Evolutionary conservation across 2,329 filamentous ascomycete species (phyloP).

Genomic region (Penicillium sp.): DNA sequence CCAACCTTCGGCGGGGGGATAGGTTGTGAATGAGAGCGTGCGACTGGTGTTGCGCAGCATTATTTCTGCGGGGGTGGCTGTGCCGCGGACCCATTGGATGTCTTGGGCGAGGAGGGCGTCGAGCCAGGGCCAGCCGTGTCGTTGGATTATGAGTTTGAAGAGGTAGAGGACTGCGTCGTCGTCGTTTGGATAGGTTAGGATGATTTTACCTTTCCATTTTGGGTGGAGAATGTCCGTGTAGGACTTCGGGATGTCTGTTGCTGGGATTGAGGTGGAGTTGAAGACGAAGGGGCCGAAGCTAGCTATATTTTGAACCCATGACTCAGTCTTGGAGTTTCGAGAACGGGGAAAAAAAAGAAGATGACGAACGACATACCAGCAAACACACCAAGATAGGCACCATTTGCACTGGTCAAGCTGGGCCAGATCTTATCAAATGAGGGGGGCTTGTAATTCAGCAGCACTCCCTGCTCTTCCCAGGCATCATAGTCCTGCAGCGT

Average conservation of each 20-base stretch:
- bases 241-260: not conserved
- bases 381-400: not conserved
- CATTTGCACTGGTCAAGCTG: constrained; percentile 1
- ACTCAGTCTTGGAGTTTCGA: constrained; percentile 16
- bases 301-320: constrained; percentile 1
- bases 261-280: not conserved
- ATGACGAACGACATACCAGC: not conserved
- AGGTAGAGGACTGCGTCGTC: constrained; percentile 55
- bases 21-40: not conserved
- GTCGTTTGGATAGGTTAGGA: constrained; percentile 60
- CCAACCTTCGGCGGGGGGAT: not conserved
- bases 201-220: constrained; percentile 56
- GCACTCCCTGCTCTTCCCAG: constrained; percentile 51
- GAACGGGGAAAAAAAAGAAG: constrained; percentile 11
- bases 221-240: constrained; percentile 38
- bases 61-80: constrained; percentile 41
- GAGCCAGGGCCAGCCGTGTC: constrained; percentile 50
- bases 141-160: constrained; percentile 48
- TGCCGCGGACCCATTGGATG: constrained; percentile 57
- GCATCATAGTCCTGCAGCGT: constrained; percentile 48
- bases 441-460: constrained; percentile 26
- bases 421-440: constrained; percentile 1
- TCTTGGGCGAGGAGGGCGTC: constrained; percentile 52
- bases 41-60: not conserved
- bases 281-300: not conserved